Evolutionary conservation across 768 basidiomycete species (phyloP).

Genomic region (Suillus tomentosus): DNA sequence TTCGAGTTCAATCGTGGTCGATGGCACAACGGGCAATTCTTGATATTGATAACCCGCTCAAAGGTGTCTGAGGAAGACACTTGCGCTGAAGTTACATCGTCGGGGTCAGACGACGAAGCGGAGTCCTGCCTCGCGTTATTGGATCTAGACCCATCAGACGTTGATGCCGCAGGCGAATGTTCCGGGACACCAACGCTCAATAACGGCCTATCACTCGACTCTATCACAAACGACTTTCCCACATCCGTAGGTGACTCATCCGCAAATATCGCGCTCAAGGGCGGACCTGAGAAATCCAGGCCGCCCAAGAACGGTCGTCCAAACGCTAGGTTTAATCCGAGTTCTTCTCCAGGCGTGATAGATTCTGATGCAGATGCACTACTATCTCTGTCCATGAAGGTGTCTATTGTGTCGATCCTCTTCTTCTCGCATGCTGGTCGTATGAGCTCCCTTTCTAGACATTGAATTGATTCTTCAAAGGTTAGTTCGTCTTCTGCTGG

Average conservation of each 20-base stretch:
- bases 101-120: slow-evolving; percentile 49
- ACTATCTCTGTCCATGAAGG: slow-evolving; percentile 41
- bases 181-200: slow-evolving; percentile 29
- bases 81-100: slow-evolving; percentile 35
- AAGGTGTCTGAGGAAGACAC: slow-evolving; percentile 38
- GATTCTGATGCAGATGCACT: slow-evolving; percentile 40
- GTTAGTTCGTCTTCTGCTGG: slow-evolving; percentile 72
- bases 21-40: slow-evolving; percentile 92
- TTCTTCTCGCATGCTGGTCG: slow-evolving; percentile 74
- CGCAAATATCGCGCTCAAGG: slow-evolving; percentile 28
- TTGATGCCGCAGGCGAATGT: slow-evolving; percentile 19
- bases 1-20: slow-evolving; percentile 82
- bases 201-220: slow-evolving; percentile 50
- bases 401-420: slow-evolving; percentile 51
- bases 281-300: slow-evolving; percentile 64
- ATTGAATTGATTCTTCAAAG: slow-evolving; percentile 76
- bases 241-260: slow-evolving; percentile 35
- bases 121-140: slow-evolving; percentile 33
- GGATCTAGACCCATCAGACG: background rate
- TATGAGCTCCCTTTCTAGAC: slow-evolving; percentile 82
- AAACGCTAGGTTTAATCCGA: slow-evolving; percentile 14
- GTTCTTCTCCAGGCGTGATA: slow-evolving; percentile 48
- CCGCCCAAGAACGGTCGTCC: slow-evolving; percentile 51
- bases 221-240: slow-evolving; percentile 38
- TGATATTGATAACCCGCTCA: slow-evolving; percentile 93